Evolutionary conservation across 768 basidiomycete species (phyloP), one percentile per base, ranked within the genome.

Genomic region (Boletus rubroflammeus): DNA sequence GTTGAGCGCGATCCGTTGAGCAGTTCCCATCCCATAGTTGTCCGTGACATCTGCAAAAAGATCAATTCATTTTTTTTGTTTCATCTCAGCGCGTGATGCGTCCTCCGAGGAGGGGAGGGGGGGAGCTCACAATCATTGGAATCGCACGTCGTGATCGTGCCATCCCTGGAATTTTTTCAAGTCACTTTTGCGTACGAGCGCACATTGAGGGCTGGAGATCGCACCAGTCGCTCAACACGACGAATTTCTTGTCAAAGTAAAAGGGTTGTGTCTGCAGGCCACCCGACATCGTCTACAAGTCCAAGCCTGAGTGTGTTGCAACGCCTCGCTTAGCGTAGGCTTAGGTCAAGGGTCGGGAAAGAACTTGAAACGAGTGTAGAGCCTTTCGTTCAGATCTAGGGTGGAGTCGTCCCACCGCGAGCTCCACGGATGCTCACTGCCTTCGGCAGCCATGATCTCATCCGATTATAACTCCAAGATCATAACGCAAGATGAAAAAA

Each of bases 111-210:
- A 29, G 4, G n/a, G n/a, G n/a, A 21, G 52, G 26, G 25, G n/a
- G 1, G 34, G 9, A 10, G n/a, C 84, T 57, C 67, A 93, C 89
- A 93, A 64, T 97, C 94, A 70, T 98, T 98, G 7, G 90, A 93
- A 68, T 98, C 94, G 64, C 81, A 83, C 38, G 82, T 93, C 3
- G 94, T 96, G 73, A 98, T 96, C 14, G 94, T 98, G 63, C 90
- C 90, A 74, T 93, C 90, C 90, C 90, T 91, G 68, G 19, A 25
- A 25, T 25, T 25, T 28, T n/a, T 29, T 2, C 32, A 15, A 31
- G 21, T 55, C 26, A 42, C 34, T 31, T 21, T 23, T 40, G 50
- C 17, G 48, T 19, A 13, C 17, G 29, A 13, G 23, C 17, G 19
- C 6, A 17, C 17, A 6, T 5, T 14, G 45, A 53, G 34, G 34